These are phyloP conservation scores for Inonotus hispidus DNA, from an alignment of 1,284 basidiomycete species.

Conservation along the genomic window DNA sequence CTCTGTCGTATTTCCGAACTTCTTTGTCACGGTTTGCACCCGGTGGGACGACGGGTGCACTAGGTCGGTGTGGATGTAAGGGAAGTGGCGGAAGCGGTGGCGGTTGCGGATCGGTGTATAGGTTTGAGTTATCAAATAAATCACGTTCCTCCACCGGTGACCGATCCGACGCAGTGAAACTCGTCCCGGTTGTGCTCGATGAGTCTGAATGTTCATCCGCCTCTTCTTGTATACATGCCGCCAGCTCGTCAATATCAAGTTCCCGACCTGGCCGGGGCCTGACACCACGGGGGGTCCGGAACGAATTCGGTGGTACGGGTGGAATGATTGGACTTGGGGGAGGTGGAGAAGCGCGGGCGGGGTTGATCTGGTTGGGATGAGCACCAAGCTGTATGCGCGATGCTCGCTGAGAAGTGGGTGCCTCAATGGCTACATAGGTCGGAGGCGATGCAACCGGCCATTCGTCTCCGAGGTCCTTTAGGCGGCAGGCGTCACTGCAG, in stretches of 20 bases:
- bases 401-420: slow-evolving; percentile 22
- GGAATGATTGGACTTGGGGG: slow-evolving; percentile 26
- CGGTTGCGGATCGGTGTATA: slow-evolving; percentile 10
- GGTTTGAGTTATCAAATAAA: neutral
- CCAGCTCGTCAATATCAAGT: neutral
- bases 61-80: slow-evolving; percentile 9
- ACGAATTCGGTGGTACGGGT: slow-evolving; percentile 26
- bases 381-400: slow-evolving; percentile 26
- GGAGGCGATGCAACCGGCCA: slow-evolving; percentile 34
- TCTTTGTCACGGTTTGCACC: neutral
- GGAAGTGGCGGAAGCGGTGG: slow-evolving; percentile 2
- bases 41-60: slow-evolving; percentile 13
- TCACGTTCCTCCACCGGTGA: slow-evolving; percentile 4
- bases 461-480: slow-evolving; percentile 23
- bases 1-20: slow-evolving; percentile 39
- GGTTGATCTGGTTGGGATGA: slow-evolving; percentile 16
- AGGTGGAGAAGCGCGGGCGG: slow-evolving; percentile 37
- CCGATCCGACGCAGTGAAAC: slow-evolving; percentile 9
- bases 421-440: slow-evolving; percentile 29
- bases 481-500: slow-evolving; percentile 69
- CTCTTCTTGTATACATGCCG: neutral
- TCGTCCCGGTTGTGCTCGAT: slow-evolving; percentile 13
- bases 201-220: slow-evolving; percentile 7
- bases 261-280: neutral
- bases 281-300: slow-evolving; percentile 29